Evolutionary conservation across 768 basidiomycete genomes (phyloP).

Genomic region (Hygrophoropsis aurantiaca): DNA sequence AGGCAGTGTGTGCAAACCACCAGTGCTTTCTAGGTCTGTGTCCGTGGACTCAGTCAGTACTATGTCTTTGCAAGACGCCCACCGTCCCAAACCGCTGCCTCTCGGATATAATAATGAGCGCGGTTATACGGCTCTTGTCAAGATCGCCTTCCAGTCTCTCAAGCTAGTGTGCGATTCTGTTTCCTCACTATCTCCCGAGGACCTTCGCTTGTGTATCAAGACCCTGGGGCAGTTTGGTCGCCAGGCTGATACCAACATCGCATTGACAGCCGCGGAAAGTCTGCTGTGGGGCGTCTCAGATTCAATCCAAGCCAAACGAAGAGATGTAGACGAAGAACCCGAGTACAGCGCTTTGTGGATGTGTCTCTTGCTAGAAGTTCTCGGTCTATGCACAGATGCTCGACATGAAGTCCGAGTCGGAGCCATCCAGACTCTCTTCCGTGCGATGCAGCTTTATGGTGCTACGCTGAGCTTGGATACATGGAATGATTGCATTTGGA

Average conservation of each 20-base stretch:
- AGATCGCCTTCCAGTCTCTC: conserved; percentile 92
- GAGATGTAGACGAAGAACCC: conserved; percentile 56
- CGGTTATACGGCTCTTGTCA: conserved; percentile 72
- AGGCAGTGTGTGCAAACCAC: conserved; percentile 77
- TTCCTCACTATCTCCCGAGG: conserved; percentile 73
- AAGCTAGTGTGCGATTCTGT: conserved; percentile 94
- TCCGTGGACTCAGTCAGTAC: conserved; percentile 44
- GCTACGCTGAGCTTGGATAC: conserved; percentile 76
- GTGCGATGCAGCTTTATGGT: conserved; percentile 92
- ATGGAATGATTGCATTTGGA: conserved; percentile 93
- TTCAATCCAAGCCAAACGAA: conserved; percentile 84
- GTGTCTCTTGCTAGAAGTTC: conserved; percentile 80
- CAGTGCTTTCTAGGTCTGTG: conserved; percentile 32
- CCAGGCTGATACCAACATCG: conserved; percentile 94
- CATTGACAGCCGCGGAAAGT: conserved; percentile 90
- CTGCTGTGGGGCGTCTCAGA: conserved; percentile 96
- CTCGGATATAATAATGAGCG: conserved; percentile 63
- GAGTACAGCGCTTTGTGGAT: conserved; percentile 92
- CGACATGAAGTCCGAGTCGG: conserved; percentile 89
- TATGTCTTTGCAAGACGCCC: conserved; percentile 37
- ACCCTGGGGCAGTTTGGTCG: conserved; percentile 91
- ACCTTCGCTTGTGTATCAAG: conserved; percentile 85
- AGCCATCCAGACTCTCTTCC: conserved; percentile 93
- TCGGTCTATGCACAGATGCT: conserved; percentile 77
- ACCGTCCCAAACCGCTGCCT: conserved; percentile 45